Base-by-base conservation (phyloP, 2,329 filamentous ascomycete genomes). In the Ascochyta pisi region DNA sequence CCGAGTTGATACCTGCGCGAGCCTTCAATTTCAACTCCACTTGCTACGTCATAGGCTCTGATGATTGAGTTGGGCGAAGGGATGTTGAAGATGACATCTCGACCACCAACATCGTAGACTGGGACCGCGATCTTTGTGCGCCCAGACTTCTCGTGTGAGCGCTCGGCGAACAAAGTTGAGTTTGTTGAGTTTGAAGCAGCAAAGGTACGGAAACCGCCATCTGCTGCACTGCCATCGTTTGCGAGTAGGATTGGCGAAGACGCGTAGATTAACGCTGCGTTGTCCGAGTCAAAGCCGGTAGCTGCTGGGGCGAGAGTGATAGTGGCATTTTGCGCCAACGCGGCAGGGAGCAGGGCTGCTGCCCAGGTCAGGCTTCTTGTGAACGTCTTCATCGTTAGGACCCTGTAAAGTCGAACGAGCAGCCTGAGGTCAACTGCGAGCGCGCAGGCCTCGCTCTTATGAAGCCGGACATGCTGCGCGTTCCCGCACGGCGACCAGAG, bases 181-280 rank as follows among this genome's bases (percentile, higher is more conserved):
- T 60, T 58, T 2, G 58, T 34, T 2, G 56, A 50, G 4, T 60
- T 58, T 1, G 50, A 50, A 5, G 50, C 50, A 6, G 44, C 24
- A 44, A 71, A 71, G 0, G 50, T 59, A 6, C 65, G 62, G 31
- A 71, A 67, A 1, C 70, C 70, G 8, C 70, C 70, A 19, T 69
- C 60, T 29, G 61, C 67, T 19, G 70, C 70, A 45, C 69, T 67
- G 7, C 66, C 68, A 45, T 73, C 68, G 15, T 73, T 71, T 6
- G 56, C 60, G 10, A 71, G 58, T 1, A 73, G 49, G 3, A 65
- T 47, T 29, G 68, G 64, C 6, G 58, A 50, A 6, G 35, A 31
- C 6, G 61, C 57, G 23, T 73, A 71, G 31, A 69, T 50, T 35
- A 73, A 67, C 8, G 57, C 67, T 9, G 68, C 66, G 27, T 69